Evolutionary conservation across 352 stramenopile genomes (phyloP).

Genomic region (Phytophthora pseudosyringae): DNA sequence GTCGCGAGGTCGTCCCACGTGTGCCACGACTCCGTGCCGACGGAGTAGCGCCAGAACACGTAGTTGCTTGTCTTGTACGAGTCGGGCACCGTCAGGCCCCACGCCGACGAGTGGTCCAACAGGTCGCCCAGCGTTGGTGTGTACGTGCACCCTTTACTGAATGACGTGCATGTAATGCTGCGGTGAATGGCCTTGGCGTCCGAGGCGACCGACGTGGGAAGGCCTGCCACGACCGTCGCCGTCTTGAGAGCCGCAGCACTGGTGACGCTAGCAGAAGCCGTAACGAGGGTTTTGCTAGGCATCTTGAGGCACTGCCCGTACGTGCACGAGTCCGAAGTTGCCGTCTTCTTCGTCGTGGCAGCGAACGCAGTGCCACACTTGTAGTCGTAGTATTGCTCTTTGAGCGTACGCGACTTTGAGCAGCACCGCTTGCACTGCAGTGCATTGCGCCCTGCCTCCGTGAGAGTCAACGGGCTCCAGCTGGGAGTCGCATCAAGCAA

Average conservation of each 20-base stretch:
- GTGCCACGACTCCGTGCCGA: conserved; percentile 18
- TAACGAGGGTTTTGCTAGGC: conserved; percentile 5
- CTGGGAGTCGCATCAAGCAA: conserved; percentile 8
- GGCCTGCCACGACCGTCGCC: conserved; percentile 8
- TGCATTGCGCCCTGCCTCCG: not conserved
- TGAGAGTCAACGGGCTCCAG: not conserved
- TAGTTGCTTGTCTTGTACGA: conserved; percentile 16
- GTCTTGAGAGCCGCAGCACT: not conserved
- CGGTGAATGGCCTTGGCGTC: conserved; percentile 17
- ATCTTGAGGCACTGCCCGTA: conserved; percentile 28
- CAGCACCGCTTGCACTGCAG: conserved; percentile 33
- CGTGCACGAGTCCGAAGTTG: conserved; percentile 14
- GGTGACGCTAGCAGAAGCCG: conserved; percentile 4
- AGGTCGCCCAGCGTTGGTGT: conserved; percentile 12
- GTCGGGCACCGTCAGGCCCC: not conserved
- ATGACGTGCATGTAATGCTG: conserved; percentile 24
- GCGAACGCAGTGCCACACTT: conserved; percentile 10
- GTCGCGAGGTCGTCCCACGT: conserved; percentile 1
- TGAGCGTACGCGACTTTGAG: conserved; percentile 19
- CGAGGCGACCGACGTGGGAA: conserved; percentile 4
- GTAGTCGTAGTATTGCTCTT: conserved; percentile 35
- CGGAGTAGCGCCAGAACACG: conserved; percentile 63
- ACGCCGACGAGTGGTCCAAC: conserved; percentile 8
- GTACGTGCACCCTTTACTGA: conserved; percentile 19
- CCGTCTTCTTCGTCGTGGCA: conserved; percentile 11